phyloP scores from a whole-genome alignment of 2,329 filamentous ascomycete genomes.

The Elsinoe australis region DNA sequence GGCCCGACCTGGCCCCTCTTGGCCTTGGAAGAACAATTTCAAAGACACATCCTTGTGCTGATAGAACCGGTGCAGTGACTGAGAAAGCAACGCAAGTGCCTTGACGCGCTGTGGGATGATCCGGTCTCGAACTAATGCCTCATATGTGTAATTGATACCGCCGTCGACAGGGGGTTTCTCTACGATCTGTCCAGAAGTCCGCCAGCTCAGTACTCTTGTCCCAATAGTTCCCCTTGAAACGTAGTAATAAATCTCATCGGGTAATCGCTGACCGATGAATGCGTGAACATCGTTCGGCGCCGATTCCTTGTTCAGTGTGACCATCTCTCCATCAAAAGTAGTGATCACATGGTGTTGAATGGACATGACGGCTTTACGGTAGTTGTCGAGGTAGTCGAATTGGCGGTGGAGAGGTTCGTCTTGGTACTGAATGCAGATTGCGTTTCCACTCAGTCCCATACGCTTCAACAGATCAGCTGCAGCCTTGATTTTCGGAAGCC shows the following conservation, averaged over 20 bases:
- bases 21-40: slow-evolving; percentile 74
- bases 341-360: slow-evolving; percentile 84
- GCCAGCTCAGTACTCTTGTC: slow-evolving; percentile 69
- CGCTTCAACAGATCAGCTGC: slow-evolving; percentile 68
- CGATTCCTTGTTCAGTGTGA: slow-evolving; percentile 63
- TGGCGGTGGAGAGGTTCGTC: slow-evolving; percentile 68
- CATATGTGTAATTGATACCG: slow-evolving; percentile 73
- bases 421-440: slow-evolving; percentile 63
- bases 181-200: slow-evolving; percentile 69
- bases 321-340: slow-evolving; percentile 65
- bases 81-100: slow-evolving; percentile 68
- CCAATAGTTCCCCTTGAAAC: slow-evolving; percentile 75
- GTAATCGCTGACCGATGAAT: slow-evolving; percentile 82
- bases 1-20: slow-evolving; percentile 45
- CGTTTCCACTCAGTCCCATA: slow-evolving; percentile 59
- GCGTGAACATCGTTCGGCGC: slow-evolving; percentile 79
- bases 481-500: slow-evolving; percentile 55
- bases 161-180: slow-evolving; percentile 81
- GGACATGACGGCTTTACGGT: slow-evolving; percentile 74
- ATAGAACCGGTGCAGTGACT: slow-evolving; percentile 74
- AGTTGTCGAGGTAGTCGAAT: slow-evolving; percentile 74
- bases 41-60: slow-evolving; percentile 70
- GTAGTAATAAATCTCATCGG: slow-evolving; percentile 85
- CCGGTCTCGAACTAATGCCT: slow-evolving; percentile 64
- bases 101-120: slow-evolving; percentile 68